These are phyloP conservation scores for Phytopythium aichiense DNA, from an alignment of 352 stramenopile species.

Conservation along the genomic window DNA sequence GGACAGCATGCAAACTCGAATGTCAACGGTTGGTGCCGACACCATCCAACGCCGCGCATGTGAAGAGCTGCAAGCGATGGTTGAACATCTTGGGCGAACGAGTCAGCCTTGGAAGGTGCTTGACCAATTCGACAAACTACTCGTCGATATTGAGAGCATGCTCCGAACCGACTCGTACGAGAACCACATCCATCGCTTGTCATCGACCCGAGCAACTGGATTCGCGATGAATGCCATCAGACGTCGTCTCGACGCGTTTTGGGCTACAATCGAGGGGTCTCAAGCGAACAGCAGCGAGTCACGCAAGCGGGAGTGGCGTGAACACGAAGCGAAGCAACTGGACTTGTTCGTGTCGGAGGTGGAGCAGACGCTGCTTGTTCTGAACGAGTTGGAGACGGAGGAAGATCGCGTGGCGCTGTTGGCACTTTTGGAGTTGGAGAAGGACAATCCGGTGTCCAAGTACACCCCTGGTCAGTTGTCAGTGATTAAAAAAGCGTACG, in stretches of 20 bases:
- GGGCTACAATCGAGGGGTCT: neutral
- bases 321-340: neutral
- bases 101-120: neutral
- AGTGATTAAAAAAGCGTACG: neutral
- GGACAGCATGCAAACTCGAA: neutral
- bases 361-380: neutral
- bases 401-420: neutral
- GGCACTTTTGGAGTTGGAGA: neutral
- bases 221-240: neutral
- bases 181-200: neutral
- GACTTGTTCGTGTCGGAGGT: slow-evolving; percentile 1
- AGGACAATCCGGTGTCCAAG: neutral
- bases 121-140: neutral
- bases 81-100: neutral
- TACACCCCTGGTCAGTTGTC: neutral
- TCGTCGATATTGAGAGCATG: neutral
- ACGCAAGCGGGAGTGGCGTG: neutral
- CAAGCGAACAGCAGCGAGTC: neutral
- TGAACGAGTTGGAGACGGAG: neutral
- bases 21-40: neutral
- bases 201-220: neutral
- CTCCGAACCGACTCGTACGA: neutral
- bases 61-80: neutral
- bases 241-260: neutral
- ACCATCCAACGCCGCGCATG: neutral